These are phyloP conservation scores for Colletotrichum kahawae DNA, from an alignment of 2,329 filamentous ascomycete genomes.

Conservation along the genomic window DNA sequence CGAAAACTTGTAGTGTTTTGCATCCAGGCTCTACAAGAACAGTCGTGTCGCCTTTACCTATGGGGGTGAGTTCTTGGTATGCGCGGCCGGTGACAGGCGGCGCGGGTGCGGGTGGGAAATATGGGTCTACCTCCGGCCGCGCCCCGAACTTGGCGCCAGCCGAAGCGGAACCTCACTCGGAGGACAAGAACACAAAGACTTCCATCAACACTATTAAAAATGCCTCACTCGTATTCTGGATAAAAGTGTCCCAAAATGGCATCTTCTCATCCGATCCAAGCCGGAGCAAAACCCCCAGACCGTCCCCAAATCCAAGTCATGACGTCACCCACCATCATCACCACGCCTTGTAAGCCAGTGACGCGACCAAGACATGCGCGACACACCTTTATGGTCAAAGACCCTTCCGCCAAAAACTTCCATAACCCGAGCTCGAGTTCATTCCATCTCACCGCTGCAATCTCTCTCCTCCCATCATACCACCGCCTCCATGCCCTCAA, in stretches of 20 bases:
- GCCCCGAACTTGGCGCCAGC: neutral
- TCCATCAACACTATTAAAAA: neutral
- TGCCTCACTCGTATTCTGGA: neutral
- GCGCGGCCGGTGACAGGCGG: neutral
- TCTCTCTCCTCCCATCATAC: too few species aligned
- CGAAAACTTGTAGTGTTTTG: accelerated
- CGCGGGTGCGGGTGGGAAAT: neutral
- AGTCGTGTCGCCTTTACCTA: neutral
- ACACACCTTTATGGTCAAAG: neutral
- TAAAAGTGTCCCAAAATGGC: neutral
- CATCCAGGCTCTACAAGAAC: neutral
- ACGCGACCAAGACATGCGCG: constrained; percentile 12
- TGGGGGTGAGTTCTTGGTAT: too few species aligned
- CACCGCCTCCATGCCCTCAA: constrained; percentile 2
- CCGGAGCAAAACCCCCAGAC: neutral
- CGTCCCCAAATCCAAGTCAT: neutral
- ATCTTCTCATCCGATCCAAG: neutral
- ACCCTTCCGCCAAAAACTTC: neutral
- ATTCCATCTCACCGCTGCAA: too few species aligned
- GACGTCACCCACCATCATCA: constrained; percentile 20
- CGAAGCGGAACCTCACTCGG: neutral
- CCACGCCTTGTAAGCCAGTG: neutral
- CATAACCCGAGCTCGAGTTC: neutral
- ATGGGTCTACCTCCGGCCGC: neutral
- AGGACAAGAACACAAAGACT: neutral